These are phyloP conservation scores for Juncus inflexus DNA, from an alignment of 176 grass and related monocot genomes.

Conservation along the genomic window DNA sequence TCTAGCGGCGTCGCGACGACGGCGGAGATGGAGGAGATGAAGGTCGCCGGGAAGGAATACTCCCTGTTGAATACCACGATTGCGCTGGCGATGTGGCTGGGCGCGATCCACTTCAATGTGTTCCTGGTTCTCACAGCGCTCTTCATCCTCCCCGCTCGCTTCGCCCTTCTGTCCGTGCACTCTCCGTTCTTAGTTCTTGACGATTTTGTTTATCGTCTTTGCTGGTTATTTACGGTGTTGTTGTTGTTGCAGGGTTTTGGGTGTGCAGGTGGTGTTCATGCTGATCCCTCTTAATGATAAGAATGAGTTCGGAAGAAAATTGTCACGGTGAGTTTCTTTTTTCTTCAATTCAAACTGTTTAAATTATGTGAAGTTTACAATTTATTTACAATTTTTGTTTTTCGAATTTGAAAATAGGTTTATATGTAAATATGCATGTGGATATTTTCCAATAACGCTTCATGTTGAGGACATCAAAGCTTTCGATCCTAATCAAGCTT, in stretches of 20 bases:
- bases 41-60: slow-evolving; percentile 54
- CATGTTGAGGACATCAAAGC: slow-evolving; percentile 71
- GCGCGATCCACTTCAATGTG: slow-evolving; percentile 77
- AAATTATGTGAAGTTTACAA: too few species aligned
- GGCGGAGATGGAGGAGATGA: slow-evolving; percentile 21
- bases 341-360: neutral
- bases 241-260: slow-evolving; percentile 47
- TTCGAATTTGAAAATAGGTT: slow-evolving; percentile 37
- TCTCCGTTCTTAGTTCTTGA: neutral
- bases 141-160: slow-evolving; percentile 68
- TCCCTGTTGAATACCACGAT: slow-evolving; percentile 46
- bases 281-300: slow-evolving; percentile 49
- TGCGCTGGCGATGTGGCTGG: slow-evolving; percentile 85
- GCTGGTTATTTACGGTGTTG: neutral
- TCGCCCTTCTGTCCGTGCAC: slow-evolving; percentile 50
- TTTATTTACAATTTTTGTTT: slow-evolving; percentile 8
- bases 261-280: slow-evolving; percentile 80
- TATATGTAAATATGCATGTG: slow-evolving; percentile 66
- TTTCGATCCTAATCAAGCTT: slow-evolving; percentile 61
- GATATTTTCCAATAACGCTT: slow-evolving; percentile 79
- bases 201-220: neutral
- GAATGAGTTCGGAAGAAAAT: slow-evolving; percentile 47
- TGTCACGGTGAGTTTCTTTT: slow-evolving; percentile 41
- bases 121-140: slow-evolving; percentile 54
- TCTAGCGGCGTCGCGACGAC: slow-evolving; percentile 2